Percentiles rank a stretch among this genome's conserved stretches.
Conservation (phyloP, 2,329 filamentous ascomycete genomes). For the Myriosclerotinia curreyana region DNA sequence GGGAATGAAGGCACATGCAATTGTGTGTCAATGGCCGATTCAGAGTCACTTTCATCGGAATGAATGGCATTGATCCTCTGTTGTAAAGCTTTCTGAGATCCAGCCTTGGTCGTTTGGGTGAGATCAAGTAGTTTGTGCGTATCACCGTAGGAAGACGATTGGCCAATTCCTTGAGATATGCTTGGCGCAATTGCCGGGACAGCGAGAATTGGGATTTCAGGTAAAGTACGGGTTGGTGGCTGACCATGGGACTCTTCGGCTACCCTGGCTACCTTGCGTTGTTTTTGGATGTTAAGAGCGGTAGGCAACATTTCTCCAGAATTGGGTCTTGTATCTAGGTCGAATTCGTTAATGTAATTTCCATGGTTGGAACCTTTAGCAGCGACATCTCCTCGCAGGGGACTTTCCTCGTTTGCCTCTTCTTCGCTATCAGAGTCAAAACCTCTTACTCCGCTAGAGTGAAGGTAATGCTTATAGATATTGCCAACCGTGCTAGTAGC, state of each 20-base stretch:
- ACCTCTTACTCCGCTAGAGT: constrained; percentile 18
- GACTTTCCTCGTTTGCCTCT: constrained; percentile 19
- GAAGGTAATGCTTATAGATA: constrained; percentile 33
- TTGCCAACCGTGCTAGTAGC: constrained; percentile 37
- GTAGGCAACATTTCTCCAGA: constrained; percentile 15
- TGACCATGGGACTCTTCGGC: constrained; percentile 13
- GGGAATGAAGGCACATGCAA: constrained; percentile 18
- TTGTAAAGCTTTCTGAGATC: background rate
- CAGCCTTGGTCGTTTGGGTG: constrained; percentile 17
- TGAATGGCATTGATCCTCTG: background rate
- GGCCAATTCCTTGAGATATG: constrained; percentile 21
- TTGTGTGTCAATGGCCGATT: constrained; percentile 16
- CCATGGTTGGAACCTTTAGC: background rate
- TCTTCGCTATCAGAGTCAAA: constrained; percentile 17
- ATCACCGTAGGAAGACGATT: constrained; percentile 29
- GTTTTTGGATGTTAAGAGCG: constrained; percentile 23
- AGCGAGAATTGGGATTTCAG: constrained; percentile 19
- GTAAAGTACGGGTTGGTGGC: constrained; percentile 24
- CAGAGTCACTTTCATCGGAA: constrained; percentile 6
- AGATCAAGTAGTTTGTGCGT: constrained; percentile 29
- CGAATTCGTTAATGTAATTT: background rate
- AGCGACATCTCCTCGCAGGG: background rate
- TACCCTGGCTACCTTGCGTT: constrained; percentile 20
- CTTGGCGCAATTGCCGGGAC: constrained; percentile 16
- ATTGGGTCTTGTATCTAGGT: background rate